These are phyloP conservation scores for Monilinia aucupariae DNA, from an alignment of 2,329 filamentous ascomycete genomes.

Conservation along the genomic window DNA sequence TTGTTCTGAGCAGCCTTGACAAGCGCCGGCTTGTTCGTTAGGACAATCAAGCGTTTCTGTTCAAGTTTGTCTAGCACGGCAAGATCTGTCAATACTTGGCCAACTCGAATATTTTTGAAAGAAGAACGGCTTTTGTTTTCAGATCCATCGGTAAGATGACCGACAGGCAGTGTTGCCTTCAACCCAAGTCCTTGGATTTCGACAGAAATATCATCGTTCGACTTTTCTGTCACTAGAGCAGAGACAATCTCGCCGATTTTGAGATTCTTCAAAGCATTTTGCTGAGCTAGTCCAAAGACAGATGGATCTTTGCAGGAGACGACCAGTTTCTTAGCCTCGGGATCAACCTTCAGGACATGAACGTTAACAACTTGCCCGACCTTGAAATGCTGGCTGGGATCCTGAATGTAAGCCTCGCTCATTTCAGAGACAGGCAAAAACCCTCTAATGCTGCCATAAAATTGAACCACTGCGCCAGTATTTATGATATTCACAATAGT, in stretches of 20 bases:
- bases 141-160: constrained; percentile 82
- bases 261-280: constrained; percentile 69
- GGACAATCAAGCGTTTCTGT: constrained; percentile 64
- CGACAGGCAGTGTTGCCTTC: constrained; percentile 69
- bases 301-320: constrained; percentile 91
- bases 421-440: constrained; percentile 94
- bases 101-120: constrained; percentile 75
- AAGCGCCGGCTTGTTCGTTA: constrained; percentile 80
- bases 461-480: constrained; percentile 83
- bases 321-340: constrained; percentile 64
- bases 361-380: constrained; percentile 87
- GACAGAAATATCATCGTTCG: constrained; percentile 67
- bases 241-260: constrained; percentile 68
- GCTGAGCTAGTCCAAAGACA: constrained; percentile 67
- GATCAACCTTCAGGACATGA: constrained; percentile 75
- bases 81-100: constrained; percentile 76
- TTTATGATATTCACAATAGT: constrained; percentile 77
- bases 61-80: constrained; percentile 82
- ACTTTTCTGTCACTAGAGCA: constrained; percentile 77
- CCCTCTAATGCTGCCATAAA: constrained; percentile 76
- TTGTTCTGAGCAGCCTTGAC: constrained; percentile 67
- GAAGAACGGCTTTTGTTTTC: constrained; percentile 69
- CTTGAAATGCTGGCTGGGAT: constrained; percentile 84
- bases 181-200: constrained; percentile 70
- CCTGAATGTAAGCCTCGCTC: constrained; percentile 92